Conservation (phyloP, 257 asterid species). For the Solanum sparsipilum region DNA sequence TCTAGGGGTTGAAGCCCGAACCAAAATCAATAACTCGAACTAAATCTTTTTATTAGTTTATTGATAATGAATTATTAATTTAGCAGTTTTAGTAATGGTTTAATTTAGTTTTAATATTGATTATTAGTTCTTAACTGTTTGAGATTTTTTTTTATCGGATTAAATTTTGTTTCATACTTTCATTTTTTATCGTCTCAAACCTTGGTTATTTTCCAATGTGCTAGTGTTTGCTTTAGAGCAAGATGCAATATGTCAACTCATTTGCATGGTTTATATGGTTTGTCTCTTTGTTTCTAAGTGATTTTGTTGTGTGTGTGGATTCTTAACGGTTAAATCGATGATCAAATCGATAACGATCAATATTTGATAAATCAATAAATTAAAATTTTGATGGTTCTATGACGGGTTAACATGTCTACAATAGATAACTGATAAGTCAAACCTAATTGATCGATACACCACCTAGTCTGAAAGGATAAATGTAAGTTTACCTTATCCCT, state of each 20-base stretch:
- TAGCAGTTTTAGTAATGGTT: background rate
- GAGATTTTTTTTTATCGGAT: background rate
- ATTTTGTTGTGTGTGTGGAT: background rate
- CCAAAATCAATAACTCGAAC: background rate
- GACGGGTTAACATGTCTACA: too few species aligned
- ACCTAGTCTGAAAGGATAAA: background rate
- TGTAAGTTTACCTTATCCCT: background rate
- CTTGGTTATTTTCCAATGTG: background rate
- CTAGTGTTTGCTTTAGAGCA: background rate
- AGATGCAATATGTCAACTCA: background rate
- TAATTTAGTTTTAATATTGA: too few species aligned
- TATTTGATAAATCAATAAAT: too few species aligned
- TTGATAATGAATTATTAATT: too few species aligned
- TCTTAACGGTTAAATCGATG: background rate
- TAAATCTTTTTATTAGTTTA: too few species aligned
- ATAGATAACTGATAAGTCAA: too few species aligned
- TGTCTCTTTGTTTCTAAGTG: background rate
- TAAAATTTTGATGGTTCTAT: background rate
- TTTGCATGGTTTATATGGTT: background rate
- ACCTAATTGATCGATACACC: accelerated
- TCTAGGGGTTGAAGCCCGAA: too few species aligned
- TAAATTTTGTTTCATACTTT: background rate
- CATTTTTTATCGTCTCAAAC: background rate
- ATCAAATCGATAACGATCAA: background rate
- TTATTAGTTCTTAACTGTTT: background rate